Base-by-base conservation (phyloP, 805 yeast genomes). In the Pichia exigua region DNA sequence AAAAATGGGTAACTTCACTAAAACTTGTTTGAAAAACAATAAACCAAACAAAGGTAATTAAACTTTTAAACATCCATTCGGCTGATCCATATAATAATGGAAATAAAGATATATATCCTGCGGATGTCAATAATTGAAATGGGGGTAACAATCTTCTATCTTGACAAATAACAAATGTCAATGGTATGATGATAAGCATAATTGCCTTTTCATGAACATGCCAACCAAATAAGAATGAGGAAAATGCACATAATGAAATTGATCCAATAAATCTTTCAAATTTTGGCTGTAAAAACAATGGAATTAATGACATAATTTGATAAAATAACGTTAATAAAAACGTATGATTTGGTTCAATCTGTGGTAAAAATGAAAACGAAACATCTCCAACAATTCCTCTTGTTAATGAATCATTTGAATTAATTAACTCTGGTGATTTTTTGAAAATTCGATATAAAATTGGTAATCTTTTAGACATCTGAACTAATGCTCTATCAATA, bases 131-230 rank as follows among this genome's bases (percentile, higher is more conserved):
- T 1, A 87, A 73, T 62, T 83, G 78, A 65, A 84, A 94, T 0
- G 92, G 78, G 7, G 81, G 77, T 43, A 91, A 67, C 35, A 91
- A 69, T 50, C 95, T 75, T 53, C 84, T 76, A 62, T 89, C 96
- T 40, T 78, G 73, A 15, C 82, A 74, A 4, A 83, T 85, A 27
- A 91, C 67, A 64, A 94, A 83, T 8, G 94, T 77, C 65, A 88
- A 82, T 1, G 99, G 99, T 58, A 94, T 78, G 10, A 94, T 85
- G 3, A 92, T 84, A 21, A 91, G 66, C 74, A 94, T 76, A n/a
- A 94, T 81, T 0, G 98, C 98, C 75, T 94, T 94, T 68, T 94
- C 99, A 70, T 94, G 99, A 24, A 94, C 99, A 63, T 94, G 98
- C 97, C 98, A 94, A 6, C 99, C 99, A 68, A 94, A 94, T 46